A percentile compares a stretch with the other conserved stretches of the same genome.
Evolutionary conservation across 2,329 filamentous ascomycete species (phyloP).

Genomic region (Lasiodiplodia sp.): DNA sequence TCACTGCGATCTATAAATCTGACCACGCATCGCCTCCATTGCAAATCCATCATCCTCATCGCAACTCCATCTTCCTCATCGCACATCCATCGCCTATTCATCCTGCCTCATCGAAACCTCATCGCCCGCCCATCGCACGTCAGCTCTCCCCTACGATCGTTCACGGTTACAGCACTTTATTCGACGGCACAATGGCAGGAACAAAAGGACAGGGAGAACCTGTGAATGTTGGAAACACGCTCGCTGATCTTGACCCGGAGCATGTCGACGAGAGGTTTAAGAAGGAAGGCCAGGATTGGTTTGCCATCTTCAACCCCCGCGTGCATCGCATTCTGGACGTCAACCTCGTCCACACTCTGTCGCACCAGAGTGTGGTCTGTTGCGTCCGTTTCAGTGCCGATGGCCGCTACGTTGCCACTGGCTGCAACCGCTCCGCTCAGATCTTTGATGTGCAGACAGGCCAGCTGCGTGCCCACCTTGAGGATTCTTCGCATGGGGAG

Average conservation of each 20-base stretch:
- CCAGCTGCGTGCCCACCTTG: constrained; percentile 85
- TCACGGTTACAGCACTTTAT: constrained; percentile 86
- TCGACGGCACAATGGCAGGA: constrained; percentile 79
- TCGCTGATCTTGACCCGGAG: constrained; percentile 88
- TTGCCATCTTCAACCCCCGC: constrained; percentile 93
- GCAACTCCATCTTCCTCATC: too few relatives aligned
- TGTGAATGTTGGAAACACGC: constrained; percentile 68
- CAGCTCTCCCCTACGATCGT: constrained; percentile 83
- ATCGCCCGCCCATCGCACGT: constrained; percentile 68
- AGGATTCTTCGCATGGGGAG: constrained; percentile 86
- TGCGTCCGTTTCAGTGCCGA: constrained; percentile 97
- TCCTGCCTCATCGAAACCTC: too few relatives aligned
- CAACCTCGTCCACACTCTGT: constrained; percentile 89
- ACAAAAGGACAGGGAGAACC: constrained; percentile 81
- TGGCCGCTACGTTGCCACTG: constrained; percentile 93
- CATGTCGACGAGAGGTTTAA: constrained; percentile 85
- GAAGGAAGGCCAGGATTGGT: constrained; percentile 91
- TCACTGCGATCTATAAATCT: too few relatives aligned
- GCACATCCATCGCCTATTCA: too few relatives aligned
- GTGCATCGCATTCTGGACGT: constrained; percentile 91
- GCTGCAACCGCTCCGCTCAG: constrained; percentile 98
- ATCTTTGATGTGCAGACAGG: constrained; percentile 94
- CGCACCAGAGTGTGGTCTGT: constrained; percentile 96
- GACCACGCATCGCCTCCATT: too few relatives aligned
- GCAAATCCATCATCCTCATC: too few relatives aligned